phyloP scores from a whole-genome alignment of 164 flowering plant species.

The Brasenia schreberi region DNA sequence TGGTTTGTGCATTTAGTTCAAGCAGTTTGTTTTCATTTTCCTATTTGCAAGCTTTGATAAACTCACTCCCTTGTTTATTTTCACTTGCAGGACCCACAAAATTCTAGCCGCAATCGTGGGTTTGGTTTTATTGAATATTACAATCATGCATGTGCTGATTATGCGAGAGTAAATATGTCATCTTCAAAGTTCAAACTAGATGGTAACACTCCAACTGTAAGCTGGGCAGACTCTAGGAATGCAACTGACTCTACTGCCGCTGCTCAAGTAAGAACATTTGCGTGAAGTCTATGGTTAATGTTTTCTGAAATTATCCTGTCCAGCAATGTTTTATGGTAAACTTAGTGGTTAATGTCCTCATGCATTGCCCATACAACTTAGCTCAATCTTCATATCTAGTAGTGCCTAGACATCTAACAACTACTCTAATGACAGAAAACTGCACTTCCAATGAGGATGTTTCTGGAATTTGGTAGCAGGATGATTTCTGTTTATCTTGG shows the following conservation, averaged over 20 bases:
- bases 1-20: neutral
- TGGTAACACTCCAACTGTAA: constrained; percentile 74
- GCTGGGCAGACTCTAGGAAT: constrained; percentile 93
- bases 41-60: neutral
- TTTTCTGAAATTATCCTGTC: too few relatives aligned
- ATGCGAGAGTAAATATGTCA: constrained; percentile 79
- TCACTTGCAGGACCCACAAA: constrained; percentile 71
- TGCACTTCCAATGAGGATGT: too few relatives aligned
- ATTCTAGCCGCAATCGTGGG: constrained; percentile 77
- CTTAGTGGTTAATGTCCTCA: too few relatives aligned
- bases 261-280: constrained; percentile 50
- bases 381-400: too few relatives aligned
- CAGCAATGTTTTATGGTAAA: too few relatives aligned
- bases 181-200: constrained; percentile 65
- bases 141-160: constrained; percentile 98
- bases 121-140: constrained; percentile 92
- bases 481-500: too few relatives aligned
- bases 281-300: too few relatives aligned
- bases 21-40: neutral
- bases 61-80: constrained; percentile 1
- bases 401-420: too few relatives aligned
- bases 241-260: constrained; percentile 66
- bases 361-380: too few relatives aligned
- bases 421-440: too few relatives aligned
- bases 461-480: too few relatives aligned